A percentile compares a stretch with the other conserved stretches of the same genome.
These are phyloP conservation scores for Alternaria dauci DNA, from an alignment of 2,329 filamentous ascomycete genomes.

Conservation along the genomic window DNA sequence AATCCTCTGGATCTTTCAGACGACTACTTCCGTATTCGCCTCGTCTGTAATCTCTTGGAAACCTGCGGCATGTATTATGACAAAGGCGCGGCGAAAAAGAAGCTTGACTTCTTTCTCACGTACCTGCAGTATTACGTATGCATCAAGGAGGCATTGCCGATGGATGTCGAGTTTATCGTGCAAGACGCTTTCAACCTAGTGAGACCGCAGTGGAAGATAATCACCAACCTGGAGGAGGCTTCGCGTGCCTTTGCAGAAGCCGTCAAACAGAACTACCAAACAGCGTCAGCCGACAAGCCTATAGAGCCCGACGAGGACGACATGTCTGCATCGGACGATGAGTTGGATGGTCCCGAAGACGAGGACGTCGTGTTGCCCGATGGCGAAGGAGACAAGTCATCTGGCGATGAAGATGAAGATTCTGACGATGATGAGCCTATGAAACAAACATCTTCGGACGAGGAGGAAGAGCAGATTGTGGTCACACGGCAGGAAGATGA, in stretches of 20 bases:
- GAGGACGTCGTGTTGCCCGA: slow-evolving; percentile 54
- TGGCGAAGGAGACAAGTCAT: slow-evolving; percentile 63
- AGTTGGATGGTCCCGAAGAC: slow-evolving; percentile 60
- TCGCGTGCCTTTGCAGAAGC: slow-evolving; percentile 83
- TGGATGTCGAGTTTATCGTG: slow-evolving; percentile 97
- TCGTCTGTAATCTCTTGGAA: slow-evolving; percentile 88
- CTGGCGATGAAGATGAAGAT: slow-evolving; percentile 64
- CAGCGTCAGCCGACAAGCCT: slow-evolving; percentile 73
- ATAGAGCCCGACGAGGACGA: slow-evolving; percentile 76
- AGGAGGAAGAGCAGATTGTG: slow-evolving; percentile 85
- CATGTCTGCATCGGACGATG: slow-evolving; percentile 80
- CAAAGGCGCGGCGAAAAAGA: slow-evolving; percentile 91
- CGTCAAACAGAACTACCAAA: slow-evolving; percentile 89
- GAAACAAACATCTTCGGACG: slow-evolving; percentile 68
- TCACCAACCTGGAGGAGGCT: slow-evolving; percentile 82
- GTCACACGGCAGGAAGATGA: slow-evolving; percentile 91
- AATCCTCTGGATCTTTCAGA: slow-evolving; percentile 87
- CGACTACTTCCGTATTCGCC: slow-evolving; percentile 93
- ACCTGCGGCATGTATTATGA: slow-evolving; percentile 97
- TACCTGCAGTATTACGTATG: slow-evolving; percentile 98
- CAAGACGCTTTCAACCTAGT: slow-evolving; percentile 89
- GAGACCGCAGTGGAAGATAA: slow-evolving; percentile 91
- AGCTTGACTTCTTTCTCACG: slow-evolving; percentile 94
- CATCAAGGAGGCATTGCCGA: slow-evolving; percentile 86
- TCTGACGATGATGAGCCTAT: slow-evolving; percentile 57